A percentile compares a stretch with the other conserved stretches of the same genome.
Evolutionary conservation across 441 rosid genomes (phyloP).

Genomic region (Macaranga tanarius): DNA sequence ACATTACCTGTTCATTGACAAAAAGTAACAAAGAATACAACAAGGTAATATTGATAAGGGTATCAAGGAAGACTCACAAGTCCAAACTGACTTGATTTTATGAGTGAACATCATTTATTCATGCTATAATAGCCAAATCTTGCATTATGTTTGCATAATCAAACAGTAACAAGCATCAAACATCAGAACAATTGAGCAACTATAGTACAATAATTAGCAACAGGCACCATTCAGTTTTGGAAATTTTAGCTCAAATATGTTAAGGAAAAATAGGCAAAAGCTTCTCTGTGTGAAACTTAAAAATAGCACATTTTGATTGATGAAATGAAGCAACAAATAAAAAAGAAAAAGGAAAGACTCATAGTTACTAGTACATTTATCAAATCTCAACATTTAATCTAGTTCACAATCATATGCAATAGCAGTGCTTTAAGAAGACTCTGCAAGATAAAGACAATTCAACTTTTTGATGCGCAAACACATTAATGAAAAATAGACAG

Average conservation of each 20-base stretch:
- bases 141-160: neutral
- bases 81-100: neutral
- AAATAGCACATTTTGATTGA: neutral
- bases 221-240: too few relatives aligned
- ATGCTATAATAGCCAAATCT: neutral
- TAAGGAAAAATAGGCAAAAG: neutral
- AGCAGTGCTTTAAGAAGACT: too few relatives aligned
- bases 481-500: slow-evolving; percentile 8
- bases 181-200: neutral
- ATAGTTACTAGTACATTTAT: neutral
- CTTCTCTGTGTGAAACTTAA: neutral
- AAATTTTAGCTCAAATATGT: too few relatives aligned
- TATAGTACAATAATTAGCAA: neutral
- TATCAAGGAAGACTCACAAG: neutral
- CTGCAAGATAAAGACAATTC: too few relatives aligned
- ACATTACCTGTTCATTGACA: slow-evolving; percentile 54
- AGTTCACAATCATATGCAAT: neutral
- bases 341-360: neutral
- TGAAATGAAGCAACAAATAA: neutral
- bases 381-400: neutral
- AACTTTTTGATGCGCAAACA: neutral
- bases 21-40: slow-evolving; percentile 16
- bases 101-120: neutral
- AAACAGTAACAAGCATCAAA: neutral
- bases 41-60: neutral